Conservation (phyloP, 192 early-diverging fungal species). For the Chytriomyces sp. region DNA sequence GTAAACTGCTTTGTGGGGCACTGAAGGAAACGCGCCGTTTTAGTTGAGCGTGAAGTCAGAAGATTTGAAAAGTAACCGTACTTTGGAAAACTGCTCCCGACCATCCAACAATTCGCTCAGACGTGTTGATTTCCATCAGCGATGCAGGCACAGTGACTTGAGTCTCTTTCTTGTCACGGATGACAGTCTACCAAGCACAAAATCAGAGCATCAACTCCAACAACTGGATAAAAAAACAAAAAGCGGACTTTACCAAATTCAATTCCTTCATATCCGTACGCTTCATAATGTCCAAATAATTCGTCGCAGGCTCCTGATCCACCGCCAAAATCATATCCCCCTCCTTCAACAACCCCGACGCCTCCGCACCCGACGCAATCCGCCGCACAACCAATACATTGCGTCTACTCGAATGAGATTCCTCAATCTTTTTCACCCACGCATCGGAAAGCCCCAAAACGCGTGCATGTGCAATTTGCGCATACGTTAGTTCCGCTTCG, state of each 20-base stretch:
- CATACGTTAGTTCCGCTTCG: conserved; percentile 50
- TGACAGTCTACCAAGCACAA: conserved; percentile 16
- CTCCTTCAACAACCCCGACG: conserved; percentile 31
- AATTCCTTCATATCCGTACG: conserved; percentile 20
- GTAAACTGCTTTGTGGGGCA: conserved; percentile 51
- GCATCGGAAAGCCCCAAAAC: conserved; percentile 51
- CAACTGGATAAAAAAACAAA: no score
- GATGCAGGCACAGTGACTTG: conserved; percentile 20
- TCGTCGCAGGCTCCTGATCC: conserved; percentile 17
- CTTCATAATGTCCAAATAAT: conserved; percentile 30
- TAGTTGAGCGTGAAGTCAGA: no score
- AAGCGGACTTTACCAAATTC: conserved; percentile 7
- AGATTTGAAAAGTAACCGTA: background rate
- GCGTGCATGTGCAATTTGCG: conserved; percentile 55
- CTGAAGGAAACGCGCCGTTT: background rate
- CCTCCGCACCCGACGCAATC: conserved; percentile 31
- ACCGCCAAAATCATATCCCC: conserved; percentile 36
- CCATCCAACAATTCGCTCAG: conserved; percentile 41
- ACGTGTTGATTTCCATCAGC: conserved; percentile 23
- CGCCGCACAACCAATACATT: conserved; percentile 48
- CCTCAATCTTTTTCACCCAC: conserved; percentile 51
- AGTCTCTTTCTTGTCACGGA: conserved; percentile 33
- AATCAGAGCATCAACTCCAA: background rate
- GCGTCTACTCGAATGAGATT: conserved; percentile 37
- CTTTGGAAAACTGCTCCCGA: conserved; percentile 50